Percentiles rank a stretch among this genome's conserved stretches.
Conservation (phyloP, 2,329 filamentous ascomycete genomes). For the Pezicula radicicola region DNA sequence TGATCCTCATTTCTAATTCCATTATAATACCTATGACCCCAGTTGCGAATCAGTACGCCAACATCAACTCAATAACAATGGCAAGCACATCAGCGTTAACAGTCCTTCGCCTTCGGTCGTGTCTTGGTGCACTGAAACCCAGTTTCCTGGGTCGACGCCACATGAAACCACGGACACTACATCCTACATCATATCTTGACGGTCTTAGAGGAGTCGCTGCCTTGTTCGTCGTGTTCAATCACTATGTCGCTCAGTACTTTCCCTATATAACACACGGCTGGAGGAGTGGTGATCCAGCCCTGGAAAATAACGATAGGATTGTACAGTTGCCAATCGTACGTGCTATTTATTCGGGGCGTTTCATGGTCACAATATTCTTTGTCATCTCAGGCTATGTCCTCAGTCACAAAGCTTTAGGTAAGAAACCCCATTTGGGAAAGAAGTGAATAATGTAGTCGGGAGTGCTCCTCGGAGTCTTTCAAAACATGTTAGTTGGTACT, state of each 20-base stretch:
- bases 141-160: background rate
- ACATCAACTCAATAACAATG: no score
- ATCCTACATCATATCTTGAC: constrained; percentile 40
- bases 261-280: constrained; percentile 22
- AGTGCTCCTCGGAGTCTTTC: background rate
- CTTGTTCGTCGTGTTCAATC: constrained; percentile 40
- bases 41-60: no score
- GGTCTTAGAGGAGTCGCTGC: constrained; percentile 42
- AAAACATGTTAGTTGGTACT: no score
- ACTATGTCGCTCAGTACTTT: constrained; percentile 27
- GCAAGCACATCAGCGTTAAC: no score
- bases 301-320: constrained; percentile 23
- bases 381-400: constrained; percentile 44
- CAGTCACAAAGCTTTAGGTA: constrained; percentile 46
- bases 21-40: no score
- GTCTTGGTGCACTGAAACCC: background rate
- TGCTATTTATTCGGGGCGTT: constrained; percentile 37
- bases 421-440: constrained; percentile 12
- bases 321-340: constrained; percentile 39
- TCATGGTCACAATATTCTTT: constrained; percentile 45
- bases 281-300: constrained; percentile 20
- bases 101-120: background rate
- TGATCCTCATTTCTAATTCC: no score
- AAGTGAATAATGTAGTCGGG: background rate
- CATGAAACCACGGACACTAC: constrained; percentile 6